Percentiles rank a stretch among this genome's conserved stretches.
These are phyloP conservation scores for Lodderomyces pseudojiufengensis DNA, from an alignment of 1,139 yeast species.

Conservation along the genomic window DNA sequence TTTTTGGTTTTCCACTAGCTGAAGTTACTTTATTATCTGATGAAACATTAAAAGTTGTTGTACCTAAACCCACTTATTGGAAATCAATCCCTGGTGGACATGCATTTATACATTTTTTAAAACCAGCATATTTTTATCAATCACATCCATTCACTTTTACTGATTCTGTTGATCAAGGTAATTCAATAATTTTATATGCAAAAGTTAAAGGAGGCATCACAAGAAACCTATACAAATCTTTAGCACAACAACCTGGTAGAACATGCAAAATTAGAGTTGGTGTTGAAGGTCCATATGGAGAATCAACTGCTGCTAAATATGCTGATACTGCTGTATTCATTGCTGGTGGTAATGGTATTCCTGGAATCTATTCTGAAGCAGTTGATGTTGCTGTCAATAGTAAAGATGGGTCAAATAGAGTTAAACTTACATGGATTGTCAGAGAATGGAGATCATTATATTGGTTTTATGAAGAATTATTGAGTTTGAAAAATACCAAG, in stretches of 20 bases:
- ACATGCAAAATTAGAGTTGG: constrained; percentile 28
- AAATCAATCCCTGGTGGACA: constrained; percentile 47
- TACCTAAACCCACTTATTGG: constrained; percentile 43
- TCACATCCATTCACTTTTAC: constrained; percentile 42
- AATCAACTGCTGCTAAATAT: constrained; percentile 24
- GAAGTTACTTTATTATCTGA: constrained; percentile 29
- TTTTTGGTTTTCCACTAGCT: constrained; percentile 40
- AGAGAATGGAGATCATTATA: constrained; percentile 29
- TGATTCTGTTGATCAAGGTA: constrained; percentile 19
- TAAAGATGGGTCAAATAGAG: constrained; percentile 1
- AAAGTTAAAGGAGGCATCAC: constrained; percentile 40
- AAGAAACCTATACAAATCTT: constrained; percentile 28
- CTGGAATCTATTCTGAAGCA: constrained; percentile 41
- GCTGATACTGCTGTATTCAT: constrained; percentile 38
- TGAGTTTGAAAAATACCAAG: constrained; percentile 20
- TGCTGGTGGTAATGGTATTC: constrained; percentile 45
- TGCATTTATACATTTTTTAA: constrained; percentile 46
- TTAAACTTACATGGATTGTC: constrained; percentile 17
- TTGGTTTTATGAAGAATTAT: constrained; percentile 36
- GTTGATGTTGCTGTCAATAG: constrained; percentile 18
- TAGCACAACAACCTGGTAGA: constrained; percentile 26
- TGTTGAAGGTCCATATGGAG: constrained; percentile 43
- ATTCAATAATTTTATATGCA: constrained; percentile 25
- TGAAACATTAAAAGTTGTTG: constrained; percentile 38
- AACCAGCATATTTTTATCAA: constrained; percentile 37